These are phyloP conservation scores for Pythium scleroteichum DNA, from an alignment of 352 stramenopile genomes.

Conservation along the genomic window DNA sequence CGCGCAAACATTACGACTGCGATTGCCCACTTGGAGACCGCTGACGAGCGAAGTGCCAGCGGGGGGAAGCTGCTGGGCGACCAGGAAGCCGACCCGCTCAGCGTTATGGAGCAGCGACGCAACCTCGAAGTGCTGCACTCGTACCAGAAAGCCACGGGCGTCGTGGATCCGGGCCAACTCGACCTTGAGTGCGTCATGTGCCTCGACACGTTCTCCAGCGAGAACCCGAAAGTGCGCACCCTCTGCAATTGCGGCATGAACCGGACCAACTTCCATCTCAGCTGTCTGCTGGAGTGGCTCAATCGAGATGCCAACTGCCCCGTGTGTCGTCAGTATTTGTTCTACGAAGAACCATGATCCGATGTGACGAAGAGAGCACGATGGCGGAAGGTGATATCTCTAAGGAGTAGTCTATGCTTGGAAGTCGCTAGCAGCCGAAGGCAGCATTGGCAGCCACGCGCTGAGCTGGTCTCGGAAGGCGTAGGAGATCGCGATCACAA, in stretches of 20 bases:
- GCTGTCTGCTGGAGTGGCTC: conserved; percentile 86
- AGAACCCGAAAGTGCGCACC: conserved; percentile 82
- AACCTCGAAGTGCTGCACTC: conserved; percentile 57
- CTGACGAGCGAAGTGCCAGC: neutral
- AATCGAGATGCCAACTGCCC: conserved; percentile 85
- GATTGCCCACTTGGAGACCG: neutral
- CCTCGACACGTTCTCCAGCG: conserved; percentile 30
- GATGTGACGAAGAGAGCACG: neutral
- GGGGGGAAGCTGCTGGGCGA: conserved; percentile 3
- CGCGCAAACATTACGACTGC: conserved; percentile 2
- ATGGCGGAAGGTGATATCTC: neutral
- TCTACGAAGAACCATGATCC: conserved; percentile 77
- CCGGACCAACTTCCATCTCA: conserved; percentile 89
- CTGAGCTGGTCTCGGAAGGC: conserved; percentile 22
- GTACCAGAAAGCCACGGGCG: conserved; percentile 65
- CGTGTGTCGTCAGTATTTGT: conserved; percentile 85
- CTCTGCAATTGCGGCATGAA: conserved; percentile 90
- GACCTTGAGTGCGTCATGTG: conserved; percentile 86
- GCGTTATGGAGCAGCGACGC: conserved; percentile 21
- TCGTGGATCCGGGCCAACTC: conserved; percentile 61
- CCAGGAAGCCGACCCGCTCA: conserved; percentile 13
- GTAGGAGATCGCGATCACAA: conserved; percentile 23
- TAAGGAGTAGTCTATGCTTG: neutral
- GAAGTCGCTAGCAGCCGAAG: neutral
- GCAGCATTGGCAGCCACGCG: conserved; percentile 14